phyloP scores from a whole-genome alignment of 495 filamentous ascomycete species.

The Penicillium cinerascens region DNA sequence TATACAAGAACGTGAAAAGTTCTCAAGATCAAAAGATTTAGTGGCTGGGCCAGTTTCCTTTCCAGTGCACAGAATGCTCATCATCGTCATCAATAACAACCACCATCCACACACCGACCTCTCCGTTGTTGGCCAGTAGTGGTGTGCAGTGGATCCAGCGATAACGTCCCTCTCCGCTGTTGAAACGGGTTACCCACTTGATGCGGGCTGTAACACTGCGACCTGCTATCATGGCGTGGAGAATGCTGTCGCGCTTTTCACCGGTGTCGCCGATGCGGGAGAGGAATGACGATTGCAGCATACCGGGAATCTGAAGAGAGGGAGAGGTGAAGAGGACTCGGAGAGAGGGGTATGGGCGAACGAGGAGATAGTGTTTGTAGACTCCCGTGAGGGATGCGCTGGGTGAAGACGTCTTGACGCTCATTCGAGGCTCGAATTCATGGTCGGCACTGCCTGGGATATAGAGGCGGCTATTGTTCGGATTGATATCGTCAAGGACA shows the following conservation, averaged over 20 bases:
- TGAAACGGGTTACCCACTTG: constrained; percentile 50
- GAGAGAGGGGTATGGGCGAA: constrained; percentile 59
- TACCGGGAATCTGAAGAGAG: constrained; percentile 56
- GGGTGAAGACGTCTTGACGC: neutral
- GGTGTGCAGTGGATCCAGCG: constrained; percentile 63
- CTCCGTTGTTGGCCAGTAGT: constrained; percentile 51
- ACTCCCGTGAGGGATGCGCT: constrained; percentile 34
- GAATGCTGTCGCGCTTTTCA: constrained; percentile 53
- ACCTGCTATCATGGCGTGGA: constrained; percentile 52
- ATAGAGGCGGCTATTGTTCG: constrained; percentile 5
- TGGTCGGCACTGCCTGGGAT: constrained; percentile 9
- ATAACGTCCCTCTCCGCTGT: constrained; percentile 40
- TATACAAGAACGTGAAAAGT: neutral
- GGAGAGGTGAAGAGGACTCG: constrained; percentile 63
- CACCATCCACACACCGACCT: constrained; percentile 63
- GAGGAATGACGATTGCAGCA: constrained; percentile 56
- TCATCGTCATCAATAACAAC: constrained; percentile 52
- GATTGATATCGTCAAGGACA: constrained; percentile 5
- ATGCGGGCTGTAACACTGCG: constrained; percentile 63
- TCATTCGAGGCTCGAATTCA: constrained; percentile 2
- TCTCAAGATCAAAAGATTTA: neutral
- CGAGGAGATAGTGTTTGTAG: constrained; percentile 57
- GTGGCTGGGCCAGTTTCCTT: constrained; percentile 7
- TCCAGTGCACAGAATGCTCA: constrained; percentile 16
- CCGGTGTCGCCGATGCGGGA: constrained; percentile 49